Conservation (phyloP, 495 filamentous ascomycete species). For the Tuber umbilicatum region DNA sequence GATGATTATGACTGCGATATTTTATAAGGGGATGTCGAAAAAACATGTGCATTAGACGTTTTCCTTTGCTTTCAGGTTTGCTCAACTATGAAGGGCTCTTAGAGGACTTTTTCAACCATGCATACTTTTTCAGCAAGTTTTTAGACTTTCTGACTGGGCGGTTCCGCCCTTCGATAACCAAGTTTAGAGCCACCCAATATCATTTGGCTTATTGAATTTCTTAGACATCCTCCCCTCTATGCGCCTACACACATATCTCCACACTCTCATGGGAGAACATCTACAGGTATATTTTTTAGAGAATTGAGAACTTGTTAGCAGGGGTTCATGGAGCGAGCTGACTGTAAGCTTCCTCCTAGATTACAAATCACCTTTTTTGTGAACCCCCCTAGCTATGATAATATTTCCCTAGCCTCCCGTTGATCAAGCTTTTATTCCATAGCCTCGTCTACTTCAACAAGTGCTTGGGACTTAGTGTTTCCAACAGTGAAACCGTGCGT, state of each 20-base stretch:
- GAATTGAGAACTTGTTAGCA: background rate
- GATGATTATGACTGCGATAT: constrained; percentile 42
- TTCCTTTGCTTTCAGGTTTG: background rate
- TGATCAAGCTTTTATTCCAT: background rate
- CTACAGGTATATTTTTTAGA: background rate
- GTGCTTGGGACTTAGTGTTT: background rate
- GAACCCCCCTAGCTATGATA: background rate
- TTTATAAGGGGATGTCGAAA: constrained; percentile 36
- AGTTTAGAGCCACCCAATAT: background rate
- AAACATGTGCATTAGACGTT: constrained; percentile 16
- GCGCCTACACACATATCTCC: background rate
- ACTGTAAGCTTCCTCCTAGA: background rate
- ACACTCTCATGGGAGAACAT: background rate
- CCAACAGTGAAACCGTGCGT: background rate
- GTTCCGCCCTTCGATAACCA: background rate
- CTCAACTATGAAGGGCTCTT: background rate
- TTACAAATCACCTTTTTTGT: background rate
- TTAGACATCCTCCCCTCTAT: background rate
- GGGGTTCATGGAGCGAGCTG: background rate
- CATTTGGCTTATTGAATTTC: background rate
- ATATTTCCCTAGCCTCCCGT: background rate
- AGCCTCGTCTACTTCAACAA: background rate
- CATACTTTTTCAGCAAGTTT: background rate
- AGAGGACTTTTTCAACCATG: background rate
- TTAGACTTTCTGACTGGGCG: background rate